phyloP scores from a whole-genome alignment of 495 filamentous ascomycete species.

The Penicillium subrubescens region DNA sequence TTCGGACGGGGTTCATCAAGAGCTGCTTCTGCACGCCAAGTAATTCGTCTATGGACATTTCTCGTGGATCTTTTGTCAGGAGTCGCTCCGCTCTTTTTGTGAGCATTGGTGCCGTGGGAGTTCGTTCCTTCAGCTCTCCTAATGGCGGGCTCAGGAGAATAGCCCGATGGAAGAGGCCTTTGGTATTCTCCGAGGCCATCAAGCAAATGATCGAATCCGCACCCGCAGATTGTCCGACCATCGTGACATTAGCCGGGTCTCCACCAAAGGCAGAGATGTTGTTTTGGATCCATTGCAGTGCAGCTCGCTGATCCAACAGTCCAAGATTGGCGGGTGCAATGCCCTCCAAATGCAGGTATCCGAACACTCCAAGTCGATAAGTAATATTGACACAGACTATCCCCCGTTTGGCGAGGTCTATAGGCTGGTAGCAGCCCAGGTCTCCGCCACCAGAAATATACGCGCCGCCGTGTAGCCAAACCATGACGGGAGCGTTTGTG shows the following conservation, averaged over 20 bases:
- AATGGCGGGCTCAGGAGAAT: conserved; percentile 18
- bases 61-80: conserved; percentile 7
- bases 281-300: conserved; percentile 50
- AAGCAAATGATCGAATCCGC: conserved; percentile 20
- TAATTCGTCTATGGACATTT: conserved; percentile 9
- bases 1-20: conserved; percentile 2
- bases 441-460: conserved; percentile 18
- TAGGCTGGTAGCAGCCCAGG: conserved; percentile 14
- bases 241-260: conserved; percentile 44
- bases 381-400: conserved; percentile 14
- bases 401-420: conserved; percentile 9
- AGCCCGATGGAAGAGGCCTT: conserved; percentile 15
- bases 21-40: conserved; percentile 11
- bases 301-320: conserved; percentile 42
- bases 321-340: conserved; percentile 38
- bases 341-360: conserved; percentile 48
- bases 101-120: background rate
- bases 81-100: conserved; percentile 10
- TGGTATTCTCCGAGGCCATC: conserved; percentile 5
- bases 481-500: conserved; percentile 11
- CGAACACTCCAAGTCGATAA: conserved; percentile 17
- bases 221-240: conserved; percentile 53
- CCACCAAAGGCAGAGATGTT: conserved; percentile 51
- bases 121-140: conserved; percentile 12
- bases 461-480: conserved; percentile 17